Base-by-base conservation (phyloP, 495 filamentous ascomycete species). In the Neurospora sp. region DNA sequence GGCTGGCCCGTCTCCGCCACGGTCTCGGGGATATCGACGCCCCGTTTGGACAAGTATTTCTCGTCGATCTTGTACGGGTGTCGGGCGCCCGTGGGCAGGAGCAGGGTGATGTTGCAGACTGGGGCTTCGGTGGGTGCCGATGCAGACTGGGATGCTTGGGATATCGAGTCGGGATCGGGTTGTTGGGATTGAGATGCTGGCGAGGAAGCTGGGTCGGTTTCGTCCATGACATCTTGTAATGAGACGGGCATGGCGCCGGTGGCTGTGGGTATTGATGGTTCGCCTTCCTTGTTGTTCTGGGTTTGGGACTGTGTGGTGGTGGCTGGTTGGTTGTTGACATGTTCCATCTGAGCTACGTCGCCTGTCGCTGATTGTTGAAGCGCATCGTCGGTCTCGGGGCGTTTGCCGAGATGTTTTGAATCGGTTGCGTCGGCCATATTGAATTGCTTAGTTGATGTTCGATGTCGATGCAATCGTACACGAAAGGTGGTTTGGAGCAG, bases 21-120 rank as follows among this genome's bases (percentile, higher is more conserved):
- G 5, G 53, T 65, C 37, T 89, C 91, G 44, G 92, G 90, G 1
- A 94, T 88, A 40, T 85, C 87, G 18, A 96, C 90, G 70, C 90
- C 91, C 27, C 91, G 88, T 80, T 93, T 94, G 65, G 86, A 83
- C 69, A 97, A 82, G 75, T 97, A 97, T 74, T 90, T 93, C 71
- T 91, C 90, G 82, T 96, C 93, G 74, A 97, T 91, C 71, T 90
- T 92, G 80, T 93, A 96, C 3, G 93, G 93, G 81, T 97, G 93
- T 69, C 93, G 86, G 39, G 93, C 90, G 14, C 94, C 93, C 20
- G 89, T 93, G 0, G 90, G 92, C 61, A 96, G 87, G 10, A 97
- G 86, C 12, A 97, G 83, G 22, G 92, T 96, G 75, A 97, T 86
- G 70, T 79, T 79, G 75, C 81, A 83, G 20, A 81, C 80, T n/a